Base-by-base conservation (phyloP, 768 basidiomycete species). In the Rossbeevera mucosa region DNA sequence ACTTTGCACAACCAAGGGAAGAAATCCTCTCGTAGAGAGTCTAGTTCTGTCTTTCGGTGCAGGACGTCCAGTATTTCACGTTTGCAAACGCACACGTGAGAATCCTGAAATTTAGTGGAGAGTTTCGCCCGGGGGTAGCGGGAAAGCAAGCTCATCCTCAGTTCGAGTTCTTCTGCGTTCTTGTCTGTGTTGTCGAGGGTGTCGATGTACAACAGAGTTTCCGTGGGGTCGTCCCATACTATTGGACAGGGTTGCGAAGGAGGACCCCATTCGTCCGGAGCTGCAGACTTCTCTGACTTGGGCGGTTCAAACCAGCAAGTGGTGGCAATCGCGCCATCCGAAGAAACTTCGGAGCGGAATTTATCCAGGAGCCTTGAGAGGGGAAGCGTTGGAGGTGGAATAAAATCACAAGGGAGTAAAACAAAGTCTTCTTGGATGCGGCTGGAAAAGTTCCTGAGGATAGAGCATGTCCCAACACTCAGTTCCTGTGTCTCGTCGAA, bases 1-100 rank as follows among this genome's bases (percentile, higher is more conserved):
- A 89, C 72, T 64, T 91, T 93, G 71, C 91, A 88, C 50, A 96
- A 64, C 91, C 93, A 96, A 0, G 94, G 94, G 11, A 97, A 66
- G 61, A 96, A 90, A 54, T 96, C 92, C 66, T 94, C 88, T 47
- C 88, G 79, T 47, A 97, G 76, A 14, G 93, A 95, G 47, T 91
- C 85, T 38, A 94, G 76, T 59, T 83, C 78, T 5, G 71, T 72
- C 60, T 89, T 90, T 54, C 81, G 78, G 11, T 80, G 77, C 24
- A 94, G 72, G 12, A 82, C 75, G 52, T 91, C 85, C 22, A 96
- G 73, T 7, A 95, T 75, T 16, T 81, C 77, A 53, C 81, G 80
- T 57, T 82, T 80, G 72, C 92, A 93, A 29, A 95, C 83, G 61
- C 95, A 96, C 28, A 95, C 88, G 67, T 96, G 94, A 1, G 94